A percentile compares a stretch with the other conserved stretches of the same genome.
phyloP scores from a whole-genome alignment of 2,329 filamentous ascomycete species.

The Anthostomella pinea region DNA sequence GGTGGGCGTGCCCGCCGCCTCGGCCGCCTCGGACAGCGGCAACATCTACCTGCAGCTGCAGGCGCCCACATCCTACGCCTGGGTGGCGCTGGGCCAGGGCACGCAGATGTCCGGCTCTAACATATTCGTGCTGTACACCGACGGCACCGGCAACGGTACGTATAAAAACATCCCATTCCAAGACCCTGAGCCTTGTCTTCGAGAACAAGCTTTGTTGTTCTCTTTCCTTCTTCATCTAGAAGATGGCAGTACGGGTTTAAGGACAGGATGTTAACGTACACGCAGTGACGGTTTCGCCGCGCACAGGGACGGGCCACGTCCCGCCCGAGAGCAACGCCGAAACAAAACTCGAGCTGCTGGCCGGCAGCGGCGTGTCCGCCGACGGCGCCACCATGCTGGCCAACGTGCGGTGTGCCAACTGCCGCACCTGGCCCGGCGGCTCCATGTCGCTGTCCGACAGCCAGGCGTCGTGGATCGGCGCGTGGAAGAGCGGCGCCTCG shows the following conservation, averaged over 20 bases:
- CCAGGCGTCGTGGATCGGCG: slow-evolving; percentile 49
- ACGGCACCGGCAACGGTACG: slow-evolving; percentile 55
- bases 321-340: slow-evolving; percentile 45
- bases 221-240: no score
- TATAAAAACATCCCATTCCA: no score
- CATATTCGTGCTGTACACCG: slow-evolving; percentile 62
- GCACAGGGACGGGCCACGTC: slow-evolving; percentile 45
- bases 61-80: slow-evolving; percentile 51
- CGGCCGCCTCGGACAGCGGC: slow-evolving; percentile 46
- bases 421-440: slow-evolving; percentile 44
- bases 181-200: no score
- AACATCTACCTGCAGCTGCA: slow-evolving; percentile 61
- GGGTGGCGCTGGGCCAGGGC: slow-evolving; percentile 60
- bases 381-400: slow-evolving; percentile 52
- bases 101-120: slow-evolving; percentile 52
- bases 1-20: slow-evolving; percentile 52
- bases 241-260: no score
- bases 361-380: slow-evolving; percentile 54
- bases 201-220: no score
- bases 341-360: slow-evolving; percentile 50
- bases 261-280: no score
- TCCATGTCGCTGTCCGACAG: slow-evolving; percentile 41
- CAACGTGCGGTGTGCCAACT: slow-evolving; percentile 56
- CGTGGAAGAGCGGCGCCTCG: slow-evolving; percentile 48
- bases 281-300: slow-evolving; percentile 61